Evolutionary conservation across 768 basidiomycete species (phyloP).

Genomic region (Crepidotus variabilis): DNA sequence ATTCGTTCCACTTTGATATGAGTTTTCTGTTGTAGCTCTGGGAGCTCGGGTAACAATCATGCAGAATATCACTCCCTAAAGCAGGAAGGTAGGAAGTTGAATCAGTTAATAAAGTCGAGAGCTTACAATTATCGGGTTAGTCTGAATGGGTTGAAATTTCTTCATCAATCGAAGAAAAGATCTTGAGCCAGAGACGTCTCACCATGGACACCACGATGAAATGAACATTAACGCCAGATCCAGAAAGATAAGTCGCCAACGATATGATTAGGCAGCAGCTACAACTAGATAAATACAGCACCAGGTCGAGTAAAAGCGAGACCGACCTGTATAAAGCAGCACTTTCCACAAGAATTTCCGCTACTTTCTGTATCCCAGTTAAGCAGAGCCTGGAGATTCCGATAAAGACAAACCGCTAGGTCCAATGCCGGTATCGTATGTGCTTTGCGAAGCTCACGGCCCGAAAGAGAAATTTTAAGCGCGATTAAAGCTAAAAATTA

Average conservation of each 20-base stretch:
- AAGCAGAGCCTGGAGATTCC: not conserved
- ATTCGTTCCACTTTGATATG: not conserved
- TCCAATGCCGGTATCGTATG: not conserved
- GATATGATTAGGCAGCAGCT: conserved; percentile 13
- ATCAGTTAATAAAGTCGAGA: not conserved
- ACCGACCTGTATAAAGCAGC: conserved; percentile 15
- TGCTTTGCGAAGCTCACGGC: not conserved
- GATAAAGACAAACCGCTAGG: not conserved
- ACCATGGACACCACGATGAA: conserved; percentile 16
- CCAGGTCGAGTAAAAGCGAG: not conserved
- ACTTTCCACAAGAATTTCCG: conserved; percentile 20
- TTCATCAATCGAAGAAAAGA: not conserved
- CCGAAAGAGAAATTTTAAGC: conserved; percentile 13
- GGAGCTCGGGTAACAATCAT: conserved; percentile 17
- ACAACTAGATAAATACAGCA: not conserved
- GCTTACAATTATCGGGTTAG: conserved; percentile 17
- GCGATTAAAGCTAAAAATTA: conserved; percentile 14
- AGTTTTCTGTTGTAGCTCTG: conserved; percentile 7
- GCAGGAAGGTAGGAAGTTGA: not conserved
- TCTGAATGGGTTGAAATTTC: conserved; percentile 8
- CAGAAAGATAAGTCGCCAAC: conserved; percentile 12
- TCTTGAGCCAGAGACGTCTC: not conserved
- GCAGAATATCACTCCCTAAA: conserved; percentile 21
- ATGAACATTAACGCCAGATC: conserved; percentile 14
- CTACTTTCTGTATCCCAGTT: conserved; percentile 15